Percentiles rank a stretch among this genome's conserved stretches.
phyloP scores from a whole-genome alignment of 2,329 filamentous ascomycete genomes.

The Lasiodiplodia hormozganensis region DNA sequence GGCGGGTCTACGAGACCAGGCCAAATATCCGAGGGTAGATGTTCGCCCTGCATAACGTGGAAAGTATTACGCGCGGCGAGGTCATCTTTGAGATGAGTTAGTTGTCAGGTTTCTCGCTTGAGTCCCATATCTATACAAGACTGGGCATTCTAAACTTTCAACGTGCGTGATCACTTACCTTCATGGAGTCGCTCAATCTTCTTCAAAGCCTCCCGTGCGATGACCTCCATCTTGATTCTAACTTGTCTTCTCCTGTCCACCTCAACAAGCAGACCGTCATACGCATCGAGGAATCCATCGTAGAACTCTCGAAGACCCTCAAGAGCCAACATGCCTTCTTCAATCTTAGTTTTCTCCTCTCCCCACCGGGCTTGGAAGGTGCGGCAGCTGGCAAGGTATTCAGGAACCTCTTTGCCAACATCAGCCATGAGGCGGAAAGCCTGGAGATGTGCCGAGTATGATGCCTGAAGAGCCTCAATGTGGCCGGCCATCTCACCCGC shows the following conservation, averaged over 20 bases:
- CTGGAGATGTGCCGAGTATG: slow-evolving; percentile 9
- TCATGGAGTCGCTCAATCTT: slow-evolving; percentile 78
- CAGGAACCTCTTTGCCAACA: slow-evolving; percentile 69
- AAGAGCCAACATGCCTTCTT: slow-evolving; percentile 74
- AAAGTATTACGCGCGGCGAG: slow-evolving; percentile 76
- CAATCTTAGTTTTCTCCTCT: slow-evolving; percentile 74
- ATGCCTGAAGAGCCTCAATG: slow-evolving; percentile 61
- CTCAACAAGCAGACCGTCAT: slow-evolving; percentile 84
- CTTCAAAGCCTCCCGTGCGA: slow-evolving; percentile 79
- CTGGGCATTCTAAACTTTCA: background rate
- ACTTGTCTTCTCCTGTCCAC: slow-evolving; percentile 75
- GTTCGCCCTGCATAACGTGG: slow-evolving; percentile 82
- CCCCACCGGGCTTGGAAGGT: slow-evolving; percentile 73
- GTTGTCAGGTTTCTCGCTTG: background rate
- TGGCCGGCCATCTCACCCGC: slow-evolving; percentile 69
- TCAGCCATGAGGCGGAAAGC: slow-evolving; percentile 63
- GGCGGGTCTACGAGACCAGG: slow-evolving; percentile 66
- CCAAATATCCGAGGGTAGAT: slow-evolving; percentile 87
- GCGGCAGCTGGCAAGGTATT: slow-evolving; percentile 69
- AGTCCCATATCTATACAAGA: background rate
- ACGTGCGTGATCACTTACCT: slow-evolving; percentile 33
- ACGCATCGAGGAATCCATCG: slow-evolving; percentile 82
- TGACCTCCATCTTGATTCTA: slow-evolving; percentile 74
- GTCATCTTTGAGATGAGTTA: slow-evolving; percentile 59
- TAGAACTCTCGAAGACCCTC: slow-evolving; percentile 82